Base-by-base conservation (phyloP, 352 stramenopile species). In the Paralagenidium karlingii region DNA sequence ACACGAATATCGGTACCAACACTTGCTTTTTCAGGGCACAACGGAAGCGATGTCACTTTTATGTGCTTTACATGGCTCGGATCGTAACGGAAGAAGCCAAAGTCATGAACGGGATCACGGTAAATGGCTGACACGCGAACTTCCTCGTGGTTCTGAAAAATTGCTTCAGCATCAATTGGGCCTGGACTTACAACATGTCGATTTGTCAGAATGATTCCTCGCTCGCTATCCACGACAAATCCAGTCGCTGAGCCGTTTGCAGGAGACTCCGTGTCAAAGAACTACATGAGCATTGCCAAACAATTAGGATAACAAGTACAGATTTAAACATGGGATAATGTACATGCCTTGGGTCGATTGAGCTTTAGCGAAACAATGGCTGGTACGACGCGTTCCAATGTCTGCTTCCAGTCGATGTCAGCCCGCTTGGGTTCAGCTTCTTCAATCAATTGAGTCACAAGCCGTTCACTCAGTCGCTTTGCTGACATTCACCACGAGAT, bases 91-190 rank as follows among this genome's bases (percentile, higher is more conserved):
- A 91, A 91, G 20, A 96, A 94, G 16, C 81, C 85, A 67, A 96
- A 96, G 56, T 96, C 87, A 51, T 96, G 87, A 12, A 96, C 76
- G 0, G 87, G 87, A 46, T 96, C 87, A 9, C 81, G 65, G 43
- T 95, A 96, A 49, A 96, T 89, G 5, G 84, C 78, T 32, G 83
- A 74, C 28, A 96, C 68, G n/a, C 78, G 65, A 13, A 96, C 77
- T 63, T 96, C 85, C 49, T 96, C 87, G 48, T 96, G 95, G 58
- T 95, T 96, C 50, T 93, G 74, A 47, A 96, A 96, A 16, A 95
- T 73, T 1, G 82, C 83, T 38, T 96, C 83, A 0, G 82, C 81
- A 39, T 90, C 71, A 54, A 89, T 85, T 1, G 75, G 78, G 20
- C 78, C 78, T 11, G 81, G 70, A 4, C 78, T 79, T 11, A 96